Evolutionary conservation across 495 filamentous ascomycete species (phyloP).

Genomic region (Penicillium longicatenatum): DNA sequence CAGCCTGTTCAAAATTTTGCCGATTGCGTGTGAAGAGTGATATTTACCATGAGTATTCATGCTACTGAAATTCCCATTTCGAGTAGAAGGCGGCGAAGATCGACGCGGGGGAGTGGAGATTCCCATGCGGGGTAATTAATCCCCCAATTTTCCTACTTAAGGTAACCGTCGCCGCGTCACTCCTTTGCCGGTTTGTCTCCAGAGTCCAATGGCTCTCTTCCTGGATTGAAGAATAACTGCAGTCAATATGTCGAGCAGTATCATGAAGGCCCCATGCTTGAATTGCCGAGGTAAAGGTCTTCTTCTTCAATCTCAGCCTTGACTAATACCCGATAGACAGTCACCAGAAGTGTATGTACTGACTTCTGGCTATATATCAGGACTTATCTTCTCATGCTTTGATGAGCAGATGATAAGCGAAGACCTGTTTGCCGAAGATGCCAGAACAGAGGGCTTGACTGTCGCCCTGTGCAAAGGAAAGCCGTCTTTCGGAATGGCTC

Average conservation of each 20-base stretch:
- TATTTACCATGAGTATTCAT: neutral
- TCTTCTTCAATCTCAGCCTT: neutral
- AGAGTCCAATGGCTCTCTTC: neutral
- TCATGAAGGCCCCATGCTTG: slow-evolving; percentile 11
- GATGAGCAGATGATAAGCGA: slow-evolving; percentile 13
- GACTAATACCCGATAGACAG: neutral
- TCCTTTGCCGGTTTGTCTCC: neutral
- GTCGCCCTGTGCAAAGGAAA: slow-evolving; percentile 14
- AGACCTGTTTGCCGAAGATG: slow-evolving; percentile 20
- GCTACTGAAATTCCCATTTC: neutral
- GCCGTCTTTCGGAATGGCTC: slow-evolving; percentile 24
- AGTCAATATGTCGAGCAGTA: slow-evolving; percentile 1
- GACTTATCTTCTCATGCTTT: neutral
- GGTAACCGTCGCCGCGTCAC: neutral
- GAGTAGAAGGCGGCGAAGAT: neutral
- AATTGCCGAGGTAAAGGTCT: slow-evolving; percentile 15
- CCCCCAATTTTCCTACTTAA: neutral
- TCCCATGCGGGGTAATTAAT: neutral
- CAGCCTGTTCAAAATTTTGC: neutral
- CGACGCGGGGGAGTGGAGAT: neutral
- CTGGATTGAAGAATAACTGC: neutral
- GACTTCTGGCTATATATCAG: neutral
- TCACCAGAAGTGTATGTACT: slow-evolving; percentile 7
- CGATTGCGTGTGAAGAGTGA: neutral
- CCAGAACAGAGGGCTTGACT: slow-evolving; percentile 17